Percentiles rank a stretch among this genome's conserved stretches.
These are phyloP conservation scores for Verticillium isaacii DNA, from an alignment of 2,329 filamentous ascomycete genomes.

Conservation along the genomic window DNA sequence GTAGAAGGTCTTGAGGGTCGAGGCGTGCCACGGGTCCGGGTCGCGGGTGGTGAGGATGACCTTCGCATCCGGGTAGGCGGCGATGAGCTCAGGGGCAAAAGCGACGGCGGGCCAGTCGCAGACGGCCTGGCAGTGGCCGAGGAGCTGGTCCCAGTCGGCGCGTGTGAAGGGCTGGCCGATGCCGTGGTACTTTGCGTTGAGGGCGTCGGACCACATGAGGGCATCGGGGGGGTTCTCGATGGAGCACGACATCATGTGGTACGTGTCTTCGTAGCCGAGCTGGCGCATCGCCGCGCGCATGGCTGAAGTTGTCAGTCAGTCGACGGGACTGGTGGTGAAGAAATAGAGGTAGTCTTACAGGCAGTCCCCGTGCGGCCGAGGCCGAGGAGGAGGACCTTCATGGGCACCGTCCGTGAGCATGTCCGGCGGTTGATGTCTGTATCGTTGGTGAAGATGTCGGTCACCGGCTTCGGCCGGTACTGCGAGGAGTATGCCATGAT, in stretches of 20 bases:
- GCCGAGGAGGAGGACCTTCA: constrained; percentile 68
- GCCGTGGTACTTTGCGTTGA: constrained; percentile 14
- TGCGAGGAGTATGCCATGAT: background rate
- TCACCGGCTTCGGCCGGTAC: constrained; percentile 34
- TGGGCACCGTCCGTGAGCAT: constrained; percentile 63
- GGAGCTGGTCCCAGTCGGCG: constrained; percentile 14
- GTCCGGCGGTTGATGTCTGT: constrained; percentile 63
- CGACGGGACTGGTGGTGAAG: background rate
- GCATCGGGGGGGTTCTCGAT: background rate
- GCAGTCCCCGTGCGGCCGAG: constrained; percentile 67
- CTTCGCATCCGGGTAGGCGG: constrained; percentile 35
- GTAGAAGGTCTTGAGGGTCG: background rate
- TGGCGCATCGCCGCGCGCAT: constrained; percentile 26
- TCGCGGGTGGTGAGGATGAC: constrained; percentile 29
- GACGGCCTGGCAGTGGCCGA: constrained; percentile 21
- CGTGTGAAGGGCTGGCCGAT: constrained; percentile 10
- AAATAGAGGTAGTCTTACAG: constrained; percentile 42
- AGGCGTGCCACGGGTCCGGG: constrained; percentile 19
- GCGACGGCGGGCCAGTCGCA: constrained; percentile 30
- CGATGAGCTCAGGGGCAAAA: constrained; percentile 31
- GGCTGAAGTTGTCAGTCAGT: constrained; percentile 15
- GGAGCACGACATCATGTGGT: constrained; percentile 23
- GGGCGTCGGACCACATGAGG: constrained; percentile 16
- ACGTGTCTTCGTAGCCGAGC: constrained; percentile 30
- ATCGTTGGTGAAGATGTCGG: constrained; percentile 59